Evolutionary conservation across 2,329 filamentous ascomycete genomes (phyloP).

Genomic region (Calonectria montana): DNA sequence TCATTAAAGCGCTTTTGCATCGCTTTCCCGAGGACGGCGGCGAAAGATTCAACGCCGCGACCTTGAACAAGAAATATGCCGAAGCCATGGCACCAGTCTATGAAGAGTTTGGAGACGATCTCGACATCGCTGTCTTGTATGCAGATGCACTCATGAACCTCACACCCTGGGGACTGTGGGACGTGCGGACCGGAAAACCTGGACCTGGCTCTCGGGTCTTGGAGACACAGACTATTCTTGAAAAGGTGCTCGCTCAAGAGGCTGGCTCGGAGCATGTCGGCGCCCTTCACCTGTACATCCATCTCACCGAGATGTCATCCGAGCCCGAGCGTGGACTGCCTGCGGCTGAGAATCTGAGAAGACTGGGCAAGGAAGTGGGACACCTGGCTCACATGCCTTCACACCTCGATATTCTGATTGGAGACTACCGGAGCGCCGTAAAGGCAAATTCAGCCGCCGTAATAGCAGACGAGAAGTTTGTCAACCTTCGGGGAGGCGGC

Average conservation of each 20-base stretch:
- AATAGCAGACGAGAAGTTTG: constrained; percentile 72
- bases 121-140: constrained; percentile 45
- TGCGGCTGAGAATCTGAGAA: constrained; percentile 70
- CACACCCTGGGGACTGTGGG: constrained; percentile 56
- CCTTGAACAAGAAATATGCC: constrained; percentile 46
- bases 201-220: constrained; percentile 46
- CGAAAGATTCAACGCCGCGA: constrained; percentile 52
- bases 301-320: constrained; percentile 80
- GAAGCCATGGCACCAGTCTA: constrained; percentile 49
- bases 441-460: constrained; percentile 70
- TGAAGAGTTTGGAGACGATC: constrained; percentile 48
- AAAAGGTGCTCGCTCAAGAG: constrained; percentile 59
- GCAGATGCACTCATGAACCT: constrained; percentile 57
- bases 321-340: constrained; percentile 69
- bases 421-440: constrained; percentile 75
- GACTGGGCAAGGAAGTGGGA: constrained; percentile 74
- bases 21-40: constrained; percentile 67
- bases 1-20: constrained; percentile 71
- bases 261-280: constrained; percentile 70
- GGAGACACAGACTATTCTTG: constrained; percentile 49
- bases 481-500: constrained; percentile 64
- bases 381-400: constrained; percentile 80
- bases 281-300: constrained; percentile 80
- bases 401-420: constrained; percentile 78
- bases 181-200: constrained; percentile 47